Evolutionary conservation across 495 filamentous ascomycete species (phyloP).

Genomic region (Podospora comata): DNA sequence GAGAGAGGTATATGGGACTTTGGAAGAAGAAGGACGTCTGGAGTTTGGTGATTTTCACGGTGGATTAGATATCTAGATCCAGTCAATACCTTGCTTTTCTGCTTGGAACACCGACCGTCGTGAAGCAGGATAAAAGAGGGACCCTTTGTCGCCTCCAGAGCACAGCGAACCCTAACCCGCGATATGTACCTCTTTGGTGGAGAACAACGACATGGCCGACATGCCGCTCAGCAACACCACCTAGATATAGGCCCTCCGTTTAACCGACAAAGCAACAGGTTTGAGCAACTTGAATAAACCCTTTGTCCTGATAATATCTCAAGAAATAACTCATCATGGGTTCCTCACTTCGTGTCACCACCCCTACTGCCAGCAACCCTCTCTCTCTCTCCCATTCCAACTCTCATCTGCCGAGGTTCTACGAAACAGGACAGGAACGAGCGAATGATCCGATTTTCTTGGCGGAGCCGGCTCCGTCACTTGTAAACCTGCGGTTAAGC

Average conservation of each 20-base stretch:
- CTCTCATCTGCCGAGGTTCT: background rate
- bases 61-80: background rate
- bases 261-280: background rate
- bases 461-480: conserved; percentile 1
- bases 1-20: background rate
- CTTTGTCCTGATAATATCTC: background rate
- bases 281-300: background rate
- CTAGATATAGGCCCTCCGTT: background rate
- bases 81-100: background rate
- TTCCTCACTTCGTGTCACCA: background rate
- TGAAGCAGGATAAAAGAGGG: background rate
- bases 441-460: background rate
- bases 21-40: background rate
- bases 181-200: background rate
- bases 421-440: background rate
- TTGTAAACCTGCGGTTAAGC: background rate
- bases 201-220: background rate
- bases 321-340: background rate
- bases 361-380: background rate
- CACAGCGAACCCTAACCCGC: background rate
- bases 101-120: too few species aligned
- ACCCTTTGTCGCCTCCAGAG: background rate
- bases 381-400: background rate
- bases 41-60: background rate
- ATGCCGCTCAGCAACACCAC: background rate